A percentile compares a stretch with the other conserved stretches of the same genome.
Evolutionary conservation across 1,284 basidiomycete genomes (phyloP).

Genomic region (Schizophyllum amplum): DNA sequence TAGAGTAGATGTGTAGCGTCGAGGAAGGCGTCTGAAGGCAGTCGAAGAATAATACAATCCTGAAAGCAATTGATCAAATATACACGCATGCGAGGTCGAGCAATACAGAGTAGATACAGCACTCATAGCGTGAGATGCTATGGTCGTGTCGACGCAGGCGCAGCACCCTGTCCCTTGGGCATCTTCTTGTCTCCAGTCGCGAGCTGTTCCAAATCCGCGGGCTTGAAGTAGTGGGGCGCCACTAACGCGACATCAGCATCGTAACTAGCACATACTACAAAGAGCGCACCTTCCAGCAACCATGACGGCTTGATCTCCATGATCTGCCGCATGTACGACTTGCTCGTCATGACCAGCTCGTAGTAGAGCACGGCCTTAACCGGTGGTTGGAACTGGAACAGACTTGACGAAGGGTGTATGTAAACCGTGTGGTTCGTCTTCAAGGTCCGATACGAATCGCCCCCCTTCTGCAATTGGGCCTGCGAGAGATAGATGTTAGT

Average conservation of each 20-base stretch:
- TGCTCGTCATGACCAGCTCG: constrained; percentile 85
- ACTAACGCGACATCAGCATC: constrained; percentile 35
- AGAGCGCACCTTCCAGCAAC: constrained; percentile 72
- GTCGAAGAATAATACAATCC: neutral
- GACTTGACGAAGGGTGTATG: constrained; percentile 90
- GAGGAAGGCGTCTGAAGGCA: neutral
- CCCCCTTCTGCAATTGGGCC: constrained; percentile 67
- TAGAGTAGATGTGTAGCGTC: constrained; percentile 3
- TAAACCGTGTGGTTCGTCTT: constrained; percentile 96
- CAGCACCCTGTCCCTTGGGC: constrained; percentile 49
- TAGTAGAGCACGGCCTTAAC: constrained; percentile 90
- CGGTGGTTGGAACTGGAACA: constrained; percentile 94
- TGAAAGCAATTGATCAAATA: neutral
- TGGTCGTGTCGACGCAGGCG: constrained; percentile 9
- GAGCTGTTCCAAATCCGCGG: constrained; percentile 78
- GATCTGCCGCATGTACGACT: constrained; percentile 84
- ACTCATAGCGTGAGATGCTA: neutral
- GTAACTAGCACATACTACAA: constrained; percentile 3
- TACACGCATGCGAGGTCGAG: no score
- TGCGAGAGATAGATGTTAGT: constrained; percentile 2
- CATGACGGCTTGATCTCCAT: constrained; percentile 97
- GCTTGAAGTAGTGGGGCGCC: constrained; percentile 92
- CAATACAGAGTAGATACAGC: neutral
- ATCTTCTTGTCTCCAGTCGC: constrained; percentile 83
- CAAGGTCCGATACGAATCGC: constrained; percentile 87